Percentiles rank a stretch among this genome's conserved stretches.
These are phyloP conservation scores for Rhododendron ferrugineum DNA, from an alignment of 148 eudicot genomes.

Conservation along the genomic window DNA sequence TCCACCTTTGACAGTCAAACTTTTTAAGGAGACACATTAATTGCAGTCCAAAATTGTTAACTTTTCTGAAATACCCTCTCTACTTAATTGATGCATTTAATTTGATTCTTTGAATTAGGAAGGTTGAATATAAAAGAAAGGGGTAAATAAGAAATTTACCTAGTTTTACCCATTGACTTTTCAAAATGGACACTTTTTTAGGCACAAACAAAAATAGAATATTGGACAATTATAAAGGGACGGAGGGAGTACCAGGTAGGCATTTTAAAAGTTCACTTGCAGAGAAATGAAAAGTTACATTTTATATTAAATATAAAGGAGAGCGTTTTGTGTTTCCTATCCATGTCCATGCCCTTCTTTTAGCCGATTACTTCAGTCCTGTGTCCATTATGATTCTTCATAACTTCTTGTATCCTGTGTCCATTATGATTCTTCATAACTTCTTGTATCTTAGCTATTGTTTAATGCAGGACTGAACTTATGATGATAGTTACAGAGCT, in stretches of 20 bases:
- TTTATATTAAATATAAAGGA: neutral
- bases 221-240: no score
- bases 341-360: neutral
- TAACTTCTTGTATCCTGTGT: neutral
- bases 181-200: no score
- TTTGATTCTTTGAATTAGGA: no score
- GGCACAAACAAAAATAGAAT: no score
- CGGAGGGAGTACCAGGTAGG: neutral
- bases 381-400: neutral
- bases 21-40: no score
- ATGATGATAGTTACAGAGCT: neutral
- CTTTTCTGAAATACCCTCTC: no score
- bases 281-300: neutral
- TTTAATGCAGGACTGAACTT: neutral
- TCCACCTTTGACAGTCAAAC: no score
- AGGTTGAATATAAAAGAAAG: no score
- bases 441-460: neutral
- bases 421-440: neutral
- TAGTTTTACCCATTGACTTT: no score
- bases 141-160: no score
- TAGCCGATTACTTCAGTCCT: neutral
- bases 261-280: neutral
- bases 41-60: no score
- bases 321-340: neutral
- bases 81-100: no score